A percentile compares a stretch with the other conserved stretches of the same genome.
Evolutionary conservation across 176 grass and related monocot species (phyloP).

Genomic region (Poa pratensis): DNA sequence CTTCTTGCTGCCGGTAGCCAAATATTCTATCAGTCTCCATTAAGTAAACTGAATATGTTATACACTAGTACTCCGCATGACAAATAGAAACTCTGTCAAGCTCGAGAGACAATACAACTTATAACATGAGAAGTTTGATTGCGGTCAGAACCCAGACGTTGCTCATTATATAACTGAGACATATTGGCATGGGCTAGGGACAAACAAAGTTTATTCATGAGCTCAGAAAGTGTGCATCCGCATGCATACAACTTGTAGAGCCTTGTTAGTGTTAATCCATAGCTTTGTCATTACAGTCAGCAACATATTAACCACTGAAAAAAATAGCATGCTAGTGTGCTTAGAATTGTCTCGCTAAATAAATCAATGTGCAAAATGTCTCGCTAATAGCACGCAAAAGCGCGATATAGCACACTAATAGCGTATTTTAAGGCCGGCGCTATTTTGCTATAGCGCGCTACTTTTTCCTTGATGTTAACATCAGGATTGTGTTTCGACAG

Average conservation of each 20-base stretch:
- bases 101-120: not conserved
- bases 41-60: not conserved
- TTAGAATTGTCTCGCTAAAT: no score
- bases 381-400: no score
- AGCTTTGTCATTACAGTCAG: constrained; percentile 1
- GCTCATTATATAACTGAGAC: not conserved
- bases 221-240: not conserved
- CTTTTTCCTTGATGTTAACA: no score
- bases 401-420: no score
- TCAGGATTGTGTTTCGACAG: not conserved
- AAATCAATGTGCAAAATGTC: no score
- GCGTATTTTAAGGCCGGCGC: no score
- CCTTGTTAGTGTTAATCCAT: not conserved
- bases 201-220: not conserved
- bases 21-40: not conserved
- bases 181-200: not conserved
- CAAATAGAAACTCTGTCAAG: not conserved
- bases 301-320: not conserved
- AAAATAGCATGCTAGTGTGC: no score
- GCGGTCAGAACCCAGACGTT: no score
- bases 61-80: not conserved
- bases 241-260: not conserved
- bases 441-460: no score
- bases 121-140: not conserved
- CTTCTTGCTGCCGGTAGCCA: not conserved